Conservation (phyloP, 148 eudicot species). For the Tetragonia tetragonoides region DNA sequence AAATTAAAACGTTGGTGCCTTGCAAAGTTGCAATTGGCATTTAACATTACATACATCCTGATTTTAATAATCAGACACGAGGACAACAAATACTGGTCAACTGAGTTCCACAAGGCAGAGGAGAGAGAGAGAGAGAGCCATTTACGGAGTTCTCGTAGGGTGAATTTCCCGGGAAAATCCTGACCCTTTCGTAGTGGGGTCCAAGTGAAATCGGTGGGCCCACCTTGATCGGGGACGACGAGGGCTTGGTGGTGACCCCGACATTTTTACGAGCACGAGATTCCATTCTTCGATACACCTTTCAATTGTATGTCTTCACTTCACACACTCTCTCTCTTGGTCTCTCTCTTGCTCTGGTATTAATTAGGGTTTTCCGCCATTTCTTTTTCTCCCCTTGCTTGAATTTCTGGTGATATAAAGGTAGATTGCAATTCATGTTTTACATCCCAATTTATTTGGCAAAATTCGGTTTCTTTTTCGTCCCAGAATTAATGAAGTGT, state of each 20-base stretch:
- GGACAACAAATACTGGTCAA: too few species aligned
- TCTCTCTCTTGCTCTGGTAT: not conserved
- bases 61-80: too few species aligned
- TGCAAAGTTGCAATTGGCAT: too few species aligned
- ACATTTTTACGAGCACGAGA: not conserved
- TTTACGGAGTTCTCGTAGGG: too few species aligned
- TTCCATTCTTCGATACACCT: not conserved
- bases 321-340: not conserved
- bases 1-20: too few species aligned
- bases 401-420: not conserved
- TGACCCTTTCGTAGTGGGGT: too few species aligned
- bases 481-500: too few species aligned
- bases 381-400: too few species aligned
- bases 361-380: conserved; percentile 16
- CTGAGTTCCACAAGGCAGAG: too few species aligned
- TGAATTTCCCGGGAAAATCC: conserved; percentile 1
- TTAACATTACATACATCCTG: too few species aligned
- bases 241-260: not conserved
- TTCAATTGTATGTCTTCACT: not conserved
- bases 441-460: not conserved
- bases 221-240: not conserved
- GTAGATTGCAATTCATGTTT: not conserved
- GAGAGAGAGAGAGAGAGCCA: too few species aligned
- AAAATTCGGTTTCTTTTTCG: not conserved
- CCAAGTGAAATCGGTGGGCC: not conserved